Conservation (phyloP, 306 rosid genomes). For the Citrullus colocynthis region DNA sequence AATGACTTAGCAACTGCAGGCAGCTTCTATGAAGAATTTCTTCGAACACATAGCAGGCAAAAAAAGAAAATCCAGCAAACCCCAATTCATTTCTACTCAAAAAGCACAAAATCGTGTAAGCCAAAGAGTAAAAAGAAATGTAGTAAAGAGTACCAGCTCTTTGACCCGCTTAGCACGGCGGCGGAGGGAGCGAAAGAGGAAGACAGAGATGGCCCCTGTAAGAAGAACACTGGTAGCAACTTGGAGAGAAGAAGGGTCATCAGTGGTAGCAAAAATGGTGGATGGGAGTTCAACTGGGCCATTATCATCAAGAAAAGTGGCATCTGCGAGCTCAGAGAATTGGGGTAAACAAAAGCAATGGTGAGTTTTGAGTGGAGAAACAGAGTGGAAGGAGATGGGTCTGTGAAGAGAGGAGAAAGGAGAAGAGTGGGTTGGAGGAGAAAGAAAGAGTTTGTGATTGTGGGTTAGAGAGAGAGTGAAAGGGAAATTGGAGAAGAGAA, state of each 20-base stretch:
- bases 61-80: not conserved
- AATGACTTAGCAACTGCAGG: not conserved
- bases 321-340: conserved; percentile 20
- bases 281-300: conserved; percentile 64
- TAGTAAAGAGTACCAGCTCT: conserved; percentile 37
- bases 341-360: conserved; percentile 30
- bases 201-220: conserved; percentile 66
- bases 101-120: not conserved
- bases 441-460: conserved; percentile 12
- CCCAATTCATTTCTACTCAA: not conserved
- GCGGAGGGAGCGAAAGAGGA: conserved; percentile 79
- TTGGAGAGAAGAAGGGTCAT: conserved; percentile 72
- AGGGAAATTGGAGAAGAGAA: conserved; percentile 26
- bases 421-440: not conserved
- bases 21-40: not conserved
- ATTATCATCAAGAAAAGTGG: conserved; percentile 17
- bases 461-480: conserved; percentile 10
- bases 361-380: conserved; percentile 13
- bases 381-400: conserved; percentile 26
- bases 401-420: conserved; percentile 12
- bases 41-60: not conserved
- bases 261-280: conserved; percentile 54
- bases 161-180: conserved; percentile 83
- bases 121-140: not conserved
- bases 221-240: conserved; percentile 81